phyloP scores from a whole-genome alignment of 176 grass and related monocot genomes.

The sorghum (Sorghum bicolor) region DNA sequence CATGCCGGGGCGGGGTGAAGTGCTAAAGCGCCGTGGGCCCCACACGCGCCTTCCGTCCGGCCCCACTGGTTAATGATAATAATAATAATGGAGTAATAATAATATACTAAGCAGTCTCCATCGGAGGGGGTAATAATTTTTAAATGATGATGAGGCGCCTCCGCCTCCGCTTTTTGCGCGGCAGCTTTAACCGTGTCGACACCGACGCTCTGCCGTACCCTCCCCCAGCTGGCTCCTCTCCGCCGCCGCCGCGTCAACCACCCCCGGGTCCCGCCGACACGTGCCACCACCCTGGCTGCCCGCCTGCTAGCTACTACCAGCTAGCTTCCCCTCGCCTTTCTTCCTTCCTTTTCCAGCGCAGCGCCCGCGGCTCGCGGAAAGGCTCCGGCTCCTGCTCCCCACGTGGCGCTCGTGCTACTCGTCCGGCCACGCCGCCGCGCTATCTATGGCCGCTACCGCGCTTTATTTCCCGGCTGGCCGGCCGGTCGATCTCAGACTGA shows the following conservation, averaged over 20 bases:
- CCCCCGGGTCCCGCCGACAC: not conserved
- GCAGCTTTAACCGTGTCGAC: constrained; percentile 34
- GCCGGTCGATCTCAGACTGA: not conserved
- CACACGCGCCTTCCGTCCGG: too few species aligned
- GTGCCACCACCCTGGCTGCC: not conserved
- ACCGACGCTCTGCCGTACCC: constrained; percentile 3
- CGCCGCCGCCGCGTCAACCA: not conserved
- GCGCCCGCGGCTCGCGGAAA: not conserved
- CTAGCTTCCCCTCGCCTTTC: not conserved
- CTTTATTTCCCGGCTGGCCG: not conserved
- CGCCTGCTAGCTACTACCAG: too few species aligned
- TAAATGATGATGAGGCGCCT: too few species aligned
- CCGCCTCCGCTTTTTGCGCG: not conserved
- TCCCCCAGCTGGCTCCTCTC: not conserved
- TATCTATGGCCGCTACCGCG: not conserved
- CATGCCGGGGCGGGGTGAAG: too few species aligned
- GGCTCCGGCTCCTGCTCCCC: not conserved
- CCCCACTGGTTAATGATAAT: too few species aligned
- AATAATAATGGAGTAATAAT: too few species aligned
- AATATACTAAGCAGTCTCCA: too few species aligned
- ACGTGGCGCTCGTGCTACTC: constrained; percentile 24
- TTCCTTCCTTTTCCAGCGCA: not conserved
- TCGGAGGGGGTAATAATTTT: too few species aligned
- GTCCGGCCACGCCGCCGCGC: not conserved
- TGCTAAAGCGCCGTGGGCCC: too few species aligned